Evolutionary conservation across 2,329 filamentous ascomycete genomes (phyloP).

Genomic region (Mycocentrospora acerina): DNA sequence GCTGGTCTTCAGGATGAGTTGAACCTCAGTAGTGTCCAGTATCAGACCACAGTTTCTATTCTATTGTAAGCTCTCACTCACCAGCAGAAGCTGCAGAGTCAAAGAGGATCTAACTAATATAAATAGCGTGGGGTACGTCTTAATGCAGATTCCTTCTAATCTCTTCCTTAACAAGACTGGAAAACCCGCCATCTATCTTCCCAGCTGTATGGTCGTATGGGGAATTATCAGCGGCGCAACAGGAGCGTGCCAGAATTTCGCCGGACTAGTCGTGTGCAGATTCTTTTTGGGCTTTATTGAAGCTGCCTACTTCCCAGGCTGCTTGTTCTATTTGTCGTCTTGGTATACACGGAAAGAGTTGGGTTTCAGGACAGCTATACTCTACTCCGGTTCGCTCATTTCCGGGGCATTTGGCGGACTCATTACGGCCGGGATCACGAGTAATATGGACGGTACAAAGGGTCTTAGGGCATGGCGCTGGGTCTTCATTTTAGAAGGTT

Average conservation of each 20-base stretch:
- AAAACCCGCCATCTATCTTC: slow-evolving; percentile 44
- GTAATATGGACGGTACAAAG: slow-evolving; percentile 60
- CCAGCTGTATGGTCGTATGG: slow-evolving; percentile 45
- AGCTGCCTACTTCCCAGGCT: slow-evolving; percentile 57
- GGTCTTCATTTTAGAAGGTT: slow-evolving; percentile 71
- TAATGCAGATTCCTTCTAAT: slow-evolving; percentile 47
- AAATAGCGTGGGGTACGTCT: slow-evolving; percentile 49
- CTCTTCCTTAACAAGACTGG: slow-evolving; percentile 47
- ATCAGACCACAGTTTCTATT: slow-evolving; percentile 34
- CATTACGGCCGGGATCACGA: slow-evolving; percentile 62
- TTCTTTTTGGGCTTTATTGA: slow-evolving; percentile 58
- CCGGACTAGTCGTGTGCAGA: slow-evolving; percentile 49
- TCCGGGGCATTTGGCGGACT: slow-evolving; percentile 70
- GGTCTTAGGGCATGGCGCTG: slow-evolving; percentile 65
- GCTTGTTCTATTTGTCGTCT: slow-evolving; percentile 62
- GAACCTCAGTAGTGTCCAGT: slow-evolving; percentile 57
- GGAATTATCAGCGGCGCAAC: slow-evolving; percentile 44
- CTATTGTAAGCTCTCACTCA: not conserved
- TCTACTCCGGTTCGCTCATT: slow-evolving; percentile 69
- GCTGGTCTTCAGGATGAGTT: slow-evolving; percentile 63
- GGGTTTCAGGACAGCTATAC: slow-evolving; percentile 63
- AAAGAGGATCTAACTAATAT: too few species aligned
- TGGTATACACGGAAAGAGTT: slow-evolving; percentile 74
- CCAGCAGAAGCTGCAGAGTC: too few species aligned
- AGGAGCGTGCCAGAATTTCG: slow-evolving; percentile 47